Evolutionary conservation across 768 basidiomycete species (phyloP).

Genomic region (Serendipita sp.): DNA sequence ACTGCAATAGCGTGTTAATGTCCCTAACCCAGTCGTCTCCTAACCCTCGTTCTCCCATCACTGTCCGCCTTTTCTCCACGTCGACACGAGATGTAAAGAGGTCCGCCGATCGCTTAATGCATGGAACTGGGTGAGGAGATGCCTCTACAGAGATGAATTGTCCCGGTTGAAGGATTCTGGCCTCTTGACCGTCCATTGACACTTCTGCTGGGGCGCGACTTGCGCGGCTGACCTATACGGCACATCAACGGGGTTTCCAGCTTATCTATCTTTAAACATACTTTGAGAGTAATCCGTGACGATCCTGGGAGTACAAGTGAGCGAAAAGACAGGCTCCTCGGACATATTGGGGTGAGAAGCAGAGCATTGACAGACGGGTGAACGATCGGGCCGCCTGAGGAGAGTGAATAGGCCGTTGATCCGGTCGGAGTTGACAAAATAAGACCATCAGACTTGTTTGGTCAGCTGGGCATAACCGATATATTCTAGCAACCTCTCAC

Average conservation of each 20-base stretch:
- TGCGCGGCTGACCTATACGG: slow-evolving; percentile 57
- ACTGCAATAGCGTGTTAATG: slow-evolving; percentile 86
- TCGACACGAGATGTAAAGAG: slow-evolving; percentile 26
- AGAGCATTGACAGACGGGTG: slow-evolving; percentile 83
- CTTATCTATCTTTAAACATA: slow-evolving; percentile 11
- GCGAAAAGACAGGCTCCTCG: slow-evolving; percentile 79
- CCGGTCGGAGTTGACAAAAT: slow-evolving; percentile 94
- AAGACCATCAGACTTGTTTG: slow-evolving; percentile 60
- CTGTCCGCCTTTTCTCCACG: slow-evolving; percentile 8
- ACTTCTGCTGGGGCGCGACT: slow-evolving; percentile 78
- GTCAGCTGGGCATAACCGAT: not conserved
- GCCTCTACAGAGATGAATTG: slow-evolving; percentile 75
- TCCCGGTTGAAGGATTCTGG: slow-evolving; percentile 65
- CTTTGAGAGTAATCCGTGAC: slow-evolving; percentile 21
- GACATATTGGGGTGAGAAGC: slow-evolving; percentile 90
- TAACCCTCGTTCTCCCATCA: slow-evolving; percentile 33
- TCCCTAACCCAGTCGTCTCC: slow-evolving; percentile 95
- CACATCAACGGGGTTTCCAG: not conserved
- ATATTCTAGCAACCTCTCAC: slow-evolving; percentile 31
- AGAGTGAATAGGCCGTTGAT: slow-evolving; percentile 90
- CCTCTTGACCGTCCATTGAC: slow-evolving; percentile 84
- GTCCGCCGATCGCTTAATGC: slow-evolving; percentile 67
- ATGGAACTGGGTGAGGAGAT: slow-evolving; percentile 82
- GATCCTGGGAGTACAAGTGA: slow-evolving; percentile 69
- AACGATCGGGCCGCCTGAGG: slow-evolving; percentile 90